A percentile compares a stretch with the other conserved stretches of the same genome.
phyloP scores from a whole-genome alignment of 768 basidiomycete species.

The Thelephora aurantiotincta region DNA sequence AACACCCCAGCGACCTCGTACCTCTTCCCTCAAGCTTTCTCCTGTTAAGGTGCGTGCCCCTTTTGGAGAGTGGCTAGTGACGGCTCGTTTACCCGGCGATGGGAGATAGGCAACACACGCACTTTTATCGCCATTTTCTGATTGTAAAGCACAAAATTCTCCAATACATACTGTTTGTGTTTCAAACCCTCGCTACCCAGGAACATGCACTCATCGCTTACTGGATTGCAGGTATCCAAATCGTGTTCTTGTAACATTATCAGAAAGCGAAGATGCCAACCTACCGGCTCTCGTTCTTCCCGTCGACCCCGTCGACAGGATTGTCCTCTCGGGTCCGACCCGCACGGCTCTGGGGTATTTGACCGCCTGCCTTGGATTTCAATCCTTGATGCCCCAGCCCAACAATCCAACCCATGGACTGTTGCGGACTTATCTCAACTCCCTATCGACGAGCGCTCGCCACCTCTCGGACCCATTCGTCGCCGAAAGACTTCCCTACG shows the following conservation, averaged over 20 bases:
- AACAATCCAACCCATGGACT: conserved; percentile 30
- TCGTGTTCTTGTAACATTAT: conserved; percentile 23
- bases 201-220: too few species aligned
- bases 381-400: conserved; percentile 33
- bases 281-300: conserved; percentile 24
- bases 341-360: conserved; percentile 22
- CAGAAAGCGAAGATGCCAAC: conserved; percentile 21
- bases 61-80: too few species aligned
- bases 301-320: conserved; percentile 31
- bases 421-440: conserved; percentile 57
- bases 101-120: too few species aligned
- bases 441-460: conserved; percentile 15
- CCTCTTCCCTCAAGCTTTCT: too few species aligned
- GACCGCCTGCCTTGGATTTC: conserved; percentile 61
- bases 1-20: too few species aligned
- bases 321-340: conserved; percentile 22
- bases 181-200: too few species aligned
- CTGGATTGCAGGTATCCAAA: conserved; percentile 20
- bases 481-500: conserved; percentile 40
- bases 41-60: too few species aligned
- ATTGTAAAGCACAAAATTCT: too few species aligned
- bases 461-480: conserved; percentile 32
- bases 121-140: too few species aligned
- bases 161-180: too few species aligned
- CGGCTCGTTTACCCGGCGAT: too few species aligned